Evolutionary conservation across 768 basidiomycete genomes (phyloP), one percentile per base, ranked within the genome.

Genomic region (Sarcomyxa edulis): DNA sequence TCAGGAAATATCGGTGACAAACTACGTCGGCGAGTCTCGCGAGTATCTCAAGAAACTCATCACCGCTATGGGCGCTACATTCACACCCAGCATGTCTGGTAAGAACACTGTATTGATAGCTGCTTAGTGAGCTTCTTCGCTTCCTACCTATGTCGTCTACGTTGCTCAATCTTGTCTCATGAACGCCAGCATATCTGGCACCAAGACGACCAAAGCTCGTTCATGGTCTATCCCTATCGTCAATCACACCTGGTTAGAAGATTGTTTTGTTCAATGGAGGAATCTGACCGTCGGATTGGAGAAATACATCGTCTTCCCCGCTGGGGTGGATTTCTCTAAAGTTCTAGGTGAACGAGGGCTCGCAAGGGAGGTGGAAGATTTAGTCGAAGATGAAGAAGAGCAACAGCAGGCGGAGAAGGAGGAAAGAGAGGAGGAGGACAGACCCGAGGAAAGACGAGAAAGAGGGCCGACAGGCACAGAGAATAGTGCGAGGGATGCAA

Each of bases 211-310:
- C 6, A 86, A 85, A 50, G 89, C 91, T 0, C 64, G 68, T 6
- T 64, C 76, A 0, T 95, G 93, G 93, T 76, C 75, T 0, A 84
- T 94, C 44, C 83, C 90, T 0, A 68, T 93, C 41, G 84, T 94
- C 8, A 95, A 92, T 48, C 93, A 97, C 49, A 71, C 73, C 0
- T 96, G 91, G 90, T 68, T 96, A 3, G 93, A 96, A 52, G 89
- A 93, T 45, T 94, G 89, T 54, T 86, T 93, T 52, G 60, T 78
- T 15, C 70, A 78, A 36, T 96, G 93, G 92, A 72, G 73, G 32
- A 69, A 72, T 23, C 64, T 87, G 41, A 81, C 81, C 0, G 71
- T 76, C 9, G 80, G 73, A 1, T 58, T 69, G 12, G 75, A 78
- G 35, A 81, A 80, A 40, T 91, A 90, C 58, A 75, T 81, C 43